These are phyloP conservation scores for Clonostachys rosea DNA, from an alignment of 2,329 filamentous ascomycete species.

Conservation along the genomic window DNA sequence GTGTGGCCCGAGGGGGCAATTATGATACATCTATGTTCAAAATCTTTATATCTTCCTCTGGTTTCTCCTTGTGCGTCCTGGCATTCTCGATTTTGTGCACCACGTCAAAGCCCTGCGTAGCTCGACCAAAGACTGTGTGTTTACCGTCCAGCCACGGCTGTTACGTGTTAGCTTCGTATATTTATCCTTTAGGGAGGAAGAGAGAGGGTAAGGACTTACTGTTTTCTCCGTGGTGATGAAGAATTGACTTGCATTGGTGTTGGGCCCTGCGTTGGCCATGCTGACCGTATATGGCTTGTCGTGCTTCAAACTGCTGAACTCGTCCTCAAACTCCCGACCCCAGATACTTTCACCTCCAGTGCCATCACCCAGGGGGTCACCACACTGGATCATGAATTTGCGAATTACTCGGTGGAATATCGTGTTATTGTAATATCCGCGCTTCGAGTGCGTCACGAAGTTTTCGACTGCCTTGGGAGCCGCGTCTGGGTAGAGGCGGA, in stretches of 20 bases:
- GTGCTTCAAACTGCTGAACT: slow-evolving; percentile 86
- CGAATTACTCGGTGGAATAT: slow-evolving; percentile 97
- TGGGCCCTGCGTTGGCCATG: slow-evolving; percentile 96
- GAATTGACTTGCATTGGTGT: slow-evolving; percentile 95
- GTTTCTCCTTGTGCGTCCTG: slow-evolving; percentile 85
- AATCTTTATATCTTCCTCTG: slow-evolving; percentile 96
- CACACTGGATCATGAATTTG: slow-evolving; percentile 99
- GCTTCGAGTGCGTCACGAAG: slow-evolving; percentile 86
- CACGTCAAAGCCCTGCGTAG: slow-evolving; percentile 86
- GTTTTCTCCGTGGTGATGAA: slow-evolving; percentile 98
- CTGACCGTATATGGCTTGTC: slow-evolving; percentile 95
- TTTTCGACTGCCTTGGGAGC: slow-evolving; percentile 96
- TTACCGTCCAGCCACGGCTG: slow-evolving; percentile 91
- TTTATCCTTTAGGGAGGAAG: not conserved
- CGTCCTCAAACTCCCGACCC: slow-evolving; percentile 92
- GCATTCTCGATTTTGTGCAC: slow-evolving; percentile 93
- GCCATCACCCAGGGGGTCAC: slow-evolving; percentile 89
- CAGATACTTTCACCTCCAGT: slow-evolving; percentile 86
- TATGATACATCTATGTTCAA: slow-evolving; percentile 72
- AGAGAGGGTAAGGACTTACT: slow-evolving; percentile 39
- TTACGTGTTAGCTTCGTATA: slow-evolving; percentile 11
- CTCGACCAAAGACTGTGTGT: slow-evolving; percentile 92
- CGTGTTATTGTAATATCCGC: slow-evolving; percentile 94
- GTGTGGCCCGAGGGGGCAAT: not conserved
- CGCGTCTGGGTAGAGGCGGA: slow-evolving; percentile 87